Evolutionary conservation across 164 flowering plant genomes (phyloP).

Genomic region (Chimonanthus salicifolius): DNA sequence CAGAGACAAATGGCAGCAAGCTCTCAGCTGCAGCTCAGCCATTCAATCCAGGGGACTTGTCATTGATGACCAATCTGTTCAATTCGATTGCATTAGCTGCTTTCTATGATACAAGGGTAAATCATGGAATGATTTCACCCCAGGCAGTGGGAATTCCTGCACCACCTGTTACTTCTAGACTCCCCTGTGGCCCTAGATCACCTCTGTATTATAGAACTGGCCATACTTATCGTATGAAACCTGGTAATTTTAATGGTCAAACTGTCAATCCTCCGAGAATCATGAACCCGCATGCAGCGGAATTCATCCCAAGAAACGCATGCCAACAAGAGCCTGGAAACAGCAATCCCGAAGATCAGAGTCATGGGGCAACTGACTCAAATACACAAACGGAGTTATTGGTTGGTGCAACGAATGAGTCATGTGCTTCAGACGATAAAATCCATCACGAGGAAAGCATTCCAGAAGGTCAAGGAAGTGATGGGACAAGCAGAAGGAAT

Average conservation of each 20-base stretch:
- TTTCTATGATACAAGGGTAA: slow-evolving; percentile 41
- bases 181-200: slow-evolving; percentile 77
- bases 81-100: slow-evolving; percentile 33
- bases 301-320: slow-evolving; percentile 57
- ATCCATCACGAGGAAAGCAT: slow-evolving; percentile 15
- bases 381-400: slow-evolving; percentile 10
- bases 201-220: slow-evolving; percentile 50
- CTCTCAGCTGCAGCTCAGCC: slow-evolving; percentile 92
- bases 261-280: slow-evolving; percentile 34
- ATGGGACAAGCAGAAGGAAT: slow-evolving; percentile 26
- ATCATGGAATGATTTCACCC: slow-evolving; percentile 37
- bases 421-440: slow-evolving; percentile 18
- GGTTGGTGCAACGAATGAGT: slow-evolving; percentile 9
- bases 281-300: slow-evolving; percentile 89
- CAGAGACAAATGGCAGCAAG: slow-evolving; percentile 55
- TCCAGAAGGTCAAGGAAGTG: slow-evolving; percentile 17
- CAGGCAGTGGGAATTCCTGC: slow-evolving; percentile 37
- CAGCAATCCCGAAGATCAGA: slow-evolving; percentile 13
- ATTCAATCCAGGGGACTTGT: slow-evolving; percentile 51
- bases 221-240: slow-evolving; percentile 42
- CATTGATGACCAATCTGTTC: slow-evolving; percentile 29
- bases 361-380: slow-evolving; percentile 17
- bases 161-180: slow-evolving; percentile 48
- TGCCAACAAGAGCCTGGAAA: slow-evolving; percentile 27
- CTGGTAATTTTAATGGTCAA: slow-evolving; percentile 35